phyloP scores from a whole-genome alignment of 2,329 filamentous ascomycete genomes.

The Monilinia polystroma region DNA sequence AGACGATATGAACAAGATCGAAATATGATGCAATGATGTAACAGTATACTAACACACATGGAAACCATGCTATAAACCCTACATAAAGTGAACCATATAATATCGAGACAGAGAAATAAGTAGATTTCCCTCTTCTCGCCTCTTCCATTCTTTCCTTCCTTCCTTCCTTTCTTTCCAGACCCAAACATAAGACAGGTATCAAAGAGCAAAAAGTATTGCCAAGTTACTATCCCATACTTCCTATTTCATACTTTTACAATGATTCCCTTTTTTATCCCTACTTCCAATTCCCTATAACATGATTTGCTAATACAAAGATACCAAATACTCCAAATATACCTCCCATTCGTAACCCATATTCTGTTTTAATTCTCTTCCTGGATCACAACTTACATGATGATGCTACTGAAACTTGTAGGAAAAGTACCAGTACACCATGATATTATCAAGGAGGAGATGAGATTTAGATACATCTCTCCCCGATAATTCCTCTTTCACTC shows the following conservation, averaged over 20 bases:
- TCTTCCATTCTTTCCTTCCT: too few species aligned
- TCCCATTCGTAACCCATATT: not conserved
- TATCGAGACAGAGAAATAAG: not conserved
- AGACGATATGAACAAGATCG: too few species aligned
- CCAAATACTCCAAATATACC: not conserved
- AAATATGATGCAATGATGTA: too few species aligned
- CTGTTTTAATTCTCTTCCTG: not conserved
- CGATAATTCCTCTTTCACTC: slow-evolving; percentile 6
- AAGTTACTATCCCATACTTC: not conserved
- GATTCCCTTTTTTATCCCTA: not conserved
- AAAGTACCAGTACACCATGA: not conserved
- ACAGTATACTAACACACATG: too few species aligned
- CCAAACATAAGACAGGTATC: not conserved
- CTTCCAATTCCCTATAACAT: not conserved
- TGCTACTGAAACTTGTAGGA: not conserved
- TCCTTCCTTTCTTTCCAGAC: not conserved
- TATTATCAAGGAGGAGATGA: not conserved
- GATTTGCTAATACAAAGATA: not conserved
- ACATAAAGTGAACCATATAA: not conserved
- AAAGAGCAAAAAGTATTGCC: not conserved
- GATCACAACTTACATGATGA: not conserved
- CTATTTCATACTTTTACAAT: not conserved
- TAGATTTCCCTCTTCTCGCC: not conserved
- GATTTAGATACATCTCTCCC: not conserved
- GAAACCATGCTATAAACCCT: too few species aligned